These are phyloP conservation scores for Ampelocalamus luodianensis DNA, from an alignment of 176 grass and related monocot species.

Conservation along the genomic window DNA sequence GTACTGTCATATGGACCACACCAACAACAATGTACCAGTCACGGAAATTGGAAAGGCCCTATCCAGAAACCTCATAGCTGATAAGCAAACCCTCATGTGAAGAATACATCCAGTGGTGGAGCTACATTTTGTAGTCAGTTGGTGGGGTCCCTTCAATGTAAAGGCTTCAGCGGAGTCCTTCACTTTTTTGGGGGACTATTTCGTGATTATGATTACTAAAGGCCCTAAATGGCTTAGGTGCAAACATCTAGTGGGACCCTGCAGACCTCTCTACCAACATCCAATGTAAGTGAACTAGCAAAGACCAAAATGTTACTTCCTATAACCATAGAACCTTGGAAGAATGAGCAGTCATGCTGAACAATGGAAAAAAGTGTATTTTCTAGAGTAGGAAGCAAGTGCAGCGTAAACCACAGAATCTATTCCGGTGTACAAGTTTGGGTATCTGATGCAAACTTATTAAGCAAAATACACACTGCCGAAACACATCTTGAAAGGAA, in stretches of 20 bases:
- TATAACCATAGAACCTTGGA: neutral
- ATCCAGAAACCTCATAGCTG: slow-evolving; percentile 20
- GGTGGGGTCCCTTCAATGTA: too few relatives aligned
- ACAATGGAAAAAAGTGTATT: neutral
- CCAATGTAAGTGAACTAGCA: neutral
- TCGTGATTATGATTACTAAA: slow-evolving; percentile 18
- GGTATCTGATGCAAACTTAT: slow-evolving; percentile 20
- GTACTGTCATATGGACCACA: slow-evolving; percentile 24
- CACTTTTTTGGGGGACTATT: neutral
- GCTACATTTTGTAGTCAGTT: slow-evolving; percentile 3
- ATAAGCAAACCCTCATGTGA: slow-evolving; percentile 26
- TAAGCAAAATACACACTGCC: neutral
- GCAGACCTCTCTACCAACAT: neutral
- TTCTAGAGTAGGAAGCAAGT: too few relatives aligned
- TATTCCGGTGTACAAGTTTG: neutral
- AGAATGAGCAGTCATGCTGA: neutral
- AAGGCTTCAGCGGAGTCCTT: too few relatives aligned
- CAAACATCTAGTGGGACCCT: slow-evolving; percentile 34
- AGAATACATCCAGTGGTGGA: slow-evolving; percentile 36
- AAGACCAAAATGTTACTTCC: neutral
- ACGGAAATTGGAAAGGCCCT: neutral
- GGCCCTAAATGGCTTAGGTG: slow-evolving; percentile 6
- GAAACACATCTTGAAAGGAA: neutral
- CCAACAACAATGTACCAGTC: neutral
- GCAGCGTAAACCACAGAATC: too few relatives aligned